Conservation (phyloP, 2,329 filamentous ascomycete species). For the Paecilomyces fulvus region DNA sequence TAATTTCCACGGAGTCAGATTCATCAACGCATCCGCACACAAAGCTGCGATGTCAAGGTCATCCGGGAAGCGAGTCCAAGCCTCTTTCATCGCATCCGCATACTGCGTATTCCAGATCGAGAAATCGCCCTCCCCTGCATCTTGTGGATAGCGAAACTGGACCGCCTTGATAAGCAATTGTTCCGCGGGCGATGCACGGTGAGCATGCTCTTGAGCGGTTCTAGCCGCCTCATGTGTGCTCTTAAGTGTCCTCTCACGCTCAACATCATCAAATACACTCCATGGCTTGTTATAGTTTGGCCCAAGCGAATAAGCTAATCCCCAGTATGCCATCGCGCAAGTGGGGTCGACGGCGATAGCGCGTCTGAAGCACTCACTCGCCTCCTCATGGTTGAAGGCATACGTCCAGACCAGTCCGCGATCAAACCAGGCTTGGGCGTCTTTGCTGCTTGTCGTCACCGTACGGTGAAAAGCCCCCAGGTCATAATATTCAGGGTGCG, state of each 20-base stretch:
- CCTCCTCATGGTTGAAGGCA: slow-evolving; percentile 34
- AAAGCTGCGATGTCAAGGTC: slow-evolving; percentile 52
- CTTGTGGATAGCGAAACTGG: slow-evolving; percentile 48
- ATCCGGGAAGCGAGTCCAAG: slow-evolving; percentile 42
- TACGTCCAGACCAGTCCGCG: slow-evolving; percentile 32
- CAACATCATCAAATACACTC: slow-evolving; percentile 58
- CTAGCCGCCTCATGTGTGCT: slow-evolving; percentile 39
- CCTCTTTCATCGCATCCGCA: slow-evolving; percentile 49
- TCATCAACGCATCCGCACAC: slow-evolving; percentile 54
- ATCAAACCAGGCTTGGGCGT: slow-evolving; percentile 31
- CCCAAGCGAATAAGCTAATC: slow-evolving; percentile 55
- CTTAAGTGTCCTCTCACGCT: slow-evolving; percentile 44
- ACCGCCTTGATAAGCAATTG: slow-evolving; percentile 56
- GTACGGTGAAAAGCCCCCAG: slow-evolving; percentile 28
- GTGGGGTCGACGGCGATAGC: slow-evolving; percentile 24
- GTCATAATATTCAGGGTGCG: slow-evolving; percentile 18
- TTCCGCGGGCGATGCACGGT: slow-evolving; percentile 44
- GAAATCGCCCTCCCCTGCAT: slow-evolving; percentile 43
- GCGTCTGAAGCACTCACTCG: slow-evolving; percentile 27
- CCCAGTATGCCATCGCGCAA: slow-evolving; percentile 35
- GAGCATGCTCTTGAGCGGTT: slow-evolving; percentile 34
- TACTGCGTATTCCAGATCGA: slow-evolving; percentile 51
- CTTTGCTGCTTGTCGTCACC: slow-evolving; percentile 18
- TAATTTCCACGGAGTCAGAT: slow-evolving; percentile 51
- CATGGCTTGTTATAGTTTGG: slow-evolving; percentile 77